phyloP scores from a whole-genome alignment of 2,329 filamentous ascomycete species.

The Cladophialophora yegresii region DNA sequence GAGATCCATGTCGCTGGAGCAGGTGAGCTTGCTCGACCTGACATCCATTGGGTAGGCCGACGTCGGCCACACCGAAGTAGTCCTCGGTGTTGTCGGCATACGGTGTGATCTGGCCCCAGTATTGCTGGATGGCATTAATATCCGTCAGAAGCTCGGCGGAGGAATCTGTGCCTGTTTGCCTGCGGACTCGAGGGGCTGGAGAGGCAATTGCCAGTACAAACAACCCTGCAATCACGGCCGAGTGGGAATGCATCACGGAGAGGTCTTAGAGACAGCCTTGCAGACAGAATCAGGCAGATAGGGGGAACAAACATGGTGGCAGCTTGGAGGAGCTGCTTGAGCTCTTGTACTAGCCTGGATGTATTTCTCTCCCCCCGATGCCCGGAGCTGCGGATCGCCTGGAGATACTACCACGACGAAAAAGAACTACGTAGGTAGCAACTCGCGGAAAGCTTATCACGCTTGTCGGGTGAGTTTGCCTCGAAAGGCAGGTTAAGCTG shows the following conservation, averaged over 20 bases:
- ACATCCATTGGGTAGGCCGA: conserved; percentile 57
- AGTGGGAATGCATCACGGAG: conserved; percentile 12
- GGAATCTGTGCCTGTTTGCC: conserved; percentile 14
- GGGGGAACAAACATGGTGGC: conserved; percentile 12
- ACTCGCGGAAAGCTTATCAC: conserved; percentile 4
- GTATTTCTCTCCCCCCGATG: neutral
- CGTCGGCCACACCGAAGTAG: conserved; percentile 41
- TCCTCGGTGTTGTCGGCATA: conserved; percentile 52
- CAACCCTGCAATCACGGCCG: conserved; percentile 15
- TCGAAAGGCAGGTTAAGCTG: neutral
- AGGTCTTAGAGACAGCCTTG: neutral
- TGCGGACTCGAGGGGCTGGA: conserved; percentile 17
- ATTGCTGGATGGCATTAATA: conserved; percentile 41
- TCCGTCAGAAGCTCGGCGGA: conserved; percentile 39
- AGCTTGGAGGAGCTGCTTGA: conserved; percentile 4
- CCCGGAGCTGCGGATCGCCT: conserved; percentile 7
- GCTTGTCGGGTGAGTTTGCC: neutral
- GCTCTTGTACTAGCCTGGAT: conserved; percentile 5
- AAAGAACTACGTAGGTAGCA: neutral
- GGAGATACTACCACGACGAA: conserved; percentile 4
- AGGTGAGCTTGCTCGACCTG: conserved; percentile 58
- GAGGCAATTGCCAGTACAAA: conserved; percentile 18
- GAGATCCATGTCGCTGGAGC: conserved; percentile 58
- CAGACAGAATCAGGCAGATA: neutral
- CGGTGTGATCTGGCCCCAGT: conserved; percentile 53